These are phyloP conservation scores for Penicillium olsonii DNA, from an alignment of 2,329 filamentous ascomycete genomes.

Conservation along the genomic window DNA sequence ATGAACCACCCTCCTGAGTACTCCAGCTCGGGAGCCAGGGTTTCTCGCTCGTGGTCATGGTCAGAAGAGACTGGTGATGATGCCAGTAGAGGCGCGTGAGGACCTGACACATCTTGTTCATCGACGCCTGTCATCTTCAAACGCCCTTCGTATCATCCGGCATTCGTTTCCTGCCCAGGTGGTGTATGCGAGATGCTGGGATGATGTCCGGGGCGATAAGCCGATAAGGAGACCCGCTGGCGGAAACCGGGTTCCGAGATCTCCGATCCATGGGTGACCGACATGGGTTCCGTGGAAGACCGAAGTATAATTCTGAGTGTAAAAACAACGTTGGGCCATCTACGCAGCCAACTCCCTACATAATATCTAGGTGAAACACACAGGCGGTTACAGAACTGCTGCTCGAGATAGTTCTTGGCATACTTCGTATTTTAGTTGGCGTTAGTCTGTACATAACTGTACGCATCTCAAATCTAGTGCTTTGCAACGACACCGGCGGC, in stretches of 20 bases:
- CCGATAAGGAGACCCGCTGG: conserved; percentile 12
- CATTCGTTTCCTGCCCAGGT: neutral
- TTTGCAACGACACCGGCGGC: conserved; percentile 71
- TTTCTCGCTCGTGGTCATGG: conserved; percentile 9
- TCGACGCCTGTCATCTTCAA: conserved; percentile 28
- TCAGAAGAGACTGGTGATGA: conserved; percentile 15
- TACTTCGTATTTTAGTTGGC: conserved; percentile 4
- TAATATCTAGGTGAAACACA: no score
- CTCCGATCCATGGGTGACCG: neutral
- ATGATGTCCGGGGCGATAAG: conserved; percentile 13
- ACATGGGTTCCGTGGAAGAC: no score
- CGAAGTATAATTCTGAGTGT: neutral
- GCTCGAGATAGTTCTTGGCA: neutral
- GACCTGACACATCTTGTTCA: conserved; percentile 22
- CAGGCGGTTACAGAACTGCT: neutral
- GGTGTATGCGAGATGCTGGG: neutral
- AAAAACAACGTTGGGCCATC: no score
- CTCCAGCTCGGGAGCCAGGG: conserved; percentile 11
- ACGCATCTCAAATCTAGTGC: conserved; percentile 28
- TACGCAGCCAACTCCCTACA: no score
- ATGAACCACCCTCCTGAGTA: conserved; percentile 49
- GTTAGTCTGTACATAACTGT: conserved; percentile 8
- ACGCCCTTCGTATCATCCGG: conserved; percentile 12
- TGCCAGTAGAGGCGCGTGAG: conserved; percentile 35
- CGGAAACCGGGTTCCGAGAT: conserved; percentile 4